Base-by-base conservation (phyloP, 2,329 filamentous ascomycete species). In the Alternaria atra region DNA sequence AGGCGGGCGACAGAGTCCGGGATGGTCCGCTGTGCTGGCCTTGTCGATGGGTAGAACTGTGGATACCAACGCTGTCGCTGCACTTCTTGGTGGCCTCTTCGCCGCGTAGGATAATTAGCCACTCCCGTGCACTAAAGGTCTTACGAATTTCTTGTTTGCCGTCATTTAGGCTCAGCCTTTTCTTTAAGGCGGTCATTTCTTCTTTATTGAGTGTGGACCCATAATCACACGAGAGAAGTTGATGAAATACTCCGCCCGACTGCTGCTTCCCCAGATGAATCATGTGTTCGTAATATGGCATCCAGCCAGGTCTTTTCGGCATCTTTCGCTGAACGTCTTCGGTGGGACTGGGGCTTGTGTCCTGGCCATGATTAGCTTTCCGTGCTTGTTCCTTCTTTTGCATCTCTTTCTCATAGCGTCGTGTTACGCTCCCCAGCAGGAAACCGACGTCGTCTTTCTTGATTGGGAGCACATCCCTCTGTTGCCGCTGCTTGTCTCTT, bases 401-500 rank as follows among this genome's bases (percentile, higher is more conserved):
- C 2, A 10, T 10, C 39, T 44, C 32, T 20, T 51, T 34, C 2
- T 52, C 17, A 20, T 55, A n/a, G 1, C 58, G 55, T 13, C 43
- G 30, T n/a, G 10, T 46, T 8, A 34, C 60, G 29, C 51, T 55
- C 6, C 55, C 39, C 1, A 59, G 46, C 13, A 67, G 42, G 17
- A 66, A 60, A 0, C 52, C 25, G 5, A 64, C 58, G 7, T 64
- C 63, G 5, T 56, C 37, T 27, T 52, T 64, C 20, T 67, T 63
- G 10, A n/a, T 27, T 13, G 44, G 53, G 15, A 42, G 20, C 17
- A 66, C 27, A n/a, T 55, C 60, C 42, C 51, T 25, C 4, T 37
- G 17, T 5, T 13, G 44, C 13, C 23, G 7, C 4, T 13, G n/a
- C 0, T 29, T 30, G n/a, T 55, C 23, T 32, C 0, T 43, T 25